Evolutionary conservation across 371 early-diverging fungal genomes (phyloP), one percentile per base, ranked within the genome.

Genomic region (Mortierella sp.): DNA sequence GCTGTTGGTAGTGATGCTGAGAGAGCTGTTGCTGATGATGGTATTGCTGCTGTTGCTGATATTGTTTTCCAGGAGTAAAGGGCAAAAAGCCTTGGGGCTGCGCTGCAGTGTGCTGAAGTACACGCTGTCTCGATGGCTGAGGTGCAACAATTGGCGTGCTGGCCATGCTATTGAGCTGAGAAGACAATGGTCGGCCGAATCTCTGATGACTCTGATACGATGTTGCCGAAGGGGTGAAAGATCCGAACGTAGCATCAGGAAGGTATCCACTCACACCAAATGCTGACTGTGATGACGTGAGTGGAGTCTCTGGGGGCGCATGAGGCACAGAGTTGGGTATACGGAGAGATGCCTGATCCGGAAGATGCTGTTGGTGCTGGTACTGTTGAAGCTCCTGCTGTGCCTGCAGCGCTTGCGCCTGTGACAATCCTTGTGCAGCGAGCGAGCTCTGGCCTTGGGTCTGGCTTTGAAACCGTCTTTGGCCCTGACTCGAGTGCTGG

Each of bases 251-350:
- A n/a, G 64, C 28, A 26, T 68, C 74, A 43, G 63, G 37, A 37
- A 37, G 62, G 30, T 48, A 57, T 30, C 56, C 60, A 37, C 56
- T 29, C 3, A 65, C 37, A 21, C 64, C 74, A 44, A 48, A 68
- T 28, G 29, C 53, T 3, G 70, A 18, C 2, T 52, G 64, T 44
- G 60, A 47, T 29, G 62, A 52, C 37, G 37, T 37, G 37, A 9
- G 9, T 9, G 37, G 37, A 9, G 37, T 37, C 44, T 75, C 75
- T n/a, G 57, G 15, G 29, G 65, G 70, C 18, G 66, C 75, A 29
- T 70, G 66, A 26, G 63, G 66, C 55, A 66, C 60, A 4, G 70
- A 63, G 48, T 75, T 70, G 66, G 75, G 75, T 69, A 75, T 75
- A 66, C 60, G 70, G 56, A 66, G 62, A 19, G 75, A 70, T 15